Base-by-base conservation (phyloP, 2,329 filamentous ascomycete species). In the Fusarium graminum region DNA sequence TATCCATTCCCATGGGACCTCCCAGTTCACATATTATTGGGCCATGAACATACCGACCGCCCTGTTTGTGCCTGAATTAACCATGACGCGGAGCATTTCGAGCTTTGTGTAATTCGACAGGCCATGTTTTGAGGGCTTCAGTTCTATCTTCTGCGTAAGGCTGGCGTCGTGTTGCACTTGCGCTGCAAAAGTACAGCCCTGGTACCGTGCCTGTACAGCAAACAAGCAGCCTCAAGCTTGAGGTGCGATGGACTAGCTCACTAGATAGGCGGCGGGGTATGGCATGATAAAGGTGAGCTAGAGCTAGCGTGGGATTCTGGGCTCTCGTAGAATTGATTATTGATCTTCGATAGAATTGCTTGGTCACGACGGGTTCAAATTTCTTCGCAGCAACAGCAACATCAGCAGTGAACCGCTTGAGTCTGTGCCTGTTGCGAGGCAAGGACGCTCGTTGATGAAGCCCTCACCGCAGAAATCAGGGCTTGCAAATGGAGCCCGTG, bases 401-500 rank as follows among this genome's bases (percentile, higher is more conserved):
- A 19, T 17, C 10, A 32, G 14, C 11, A 39, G 22, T n/a, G 8
- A 17, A 17, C 9, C 5, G 34, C 34, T 36, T 36, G 38, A 52
- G 38, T 47, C 41, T 47, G 45, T 52, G 45, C 34, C 29, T 30
- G 34, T 4, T 36, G 19, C 29, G 19, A 50, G 38, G 46, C 41
- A 43, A 51, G 36, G 19, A 30, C 38, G 39, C 39, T 45, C 17
- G 47, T 57, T 59, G 44, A 56, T 28, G 43, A 13, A 39, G 40
- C 36, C 38, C 38, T 68, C 65, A 68, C 65, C 65, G 65, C 56
- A 68, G 60, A 53, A 68, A 58, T 42, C 65, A 66, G 51, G 64
- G 54, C 64, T 68, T 68, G 51, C 44, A 32, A 59, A 55, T 60
- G 40, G 45, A 60, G 34, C 16, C 52, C 34, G 40, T 34, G 28